These are phyloP conservation scores for Kuraishia floccosa DNA, from an alignment of 805 yeast species.

Conservation along the genomic window DNA sequence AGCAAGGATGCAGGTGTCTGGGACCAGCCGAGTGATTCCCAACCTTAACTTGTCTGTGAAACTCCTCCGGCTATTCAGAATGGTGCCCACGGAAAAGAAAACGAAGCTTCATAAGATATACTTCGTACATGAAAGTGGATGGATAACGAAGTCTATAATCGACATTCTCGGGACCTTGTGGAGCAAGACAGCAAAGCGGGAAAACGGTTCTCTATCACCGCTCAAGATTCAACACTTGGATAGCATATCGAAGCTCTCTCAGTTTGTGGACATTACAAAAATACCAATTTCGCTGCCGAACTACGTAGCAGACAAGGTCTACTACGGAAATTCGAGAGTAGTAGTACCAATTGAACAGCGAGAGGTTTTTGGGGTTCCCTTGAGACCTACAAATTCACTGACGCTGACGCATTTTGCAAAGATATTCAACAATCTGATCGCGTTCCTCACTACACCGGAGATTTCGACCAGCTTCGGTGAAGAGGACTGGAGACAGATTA, in stretches of 20 bases:
- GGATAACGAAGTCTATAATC: constrained; percentile 74
- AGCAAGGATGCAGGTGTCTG: not conserved
- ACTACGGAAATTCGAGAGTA: constrained; percentile 36
- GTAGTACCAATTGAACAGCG: constrained; percentile 32
- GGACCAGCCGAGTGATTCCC: too few relatives aligned
- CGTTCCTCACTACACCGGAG: constrained; percentile 15
- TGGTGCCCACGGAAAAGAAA: constrained; percentile 45
- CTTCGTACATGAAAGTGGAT: constrained; percentile 83
- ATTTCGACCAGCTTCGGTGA: constrained; percentile 10
- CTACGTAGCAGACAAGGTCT: constrained; percentile 43
- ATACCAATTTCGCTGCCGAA: constrained; percentile 68
- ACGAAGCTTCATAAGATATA: constrained; percentile 50
- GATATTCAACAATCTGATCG: constrained; percentile 20
- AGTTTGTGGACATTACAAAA: constrained; percentile 60
- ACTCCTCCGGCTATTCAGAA: constrained; percentile 30
- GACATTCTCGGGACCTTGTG: constrained; percentile 56
- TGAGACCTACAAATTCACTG: constrained; percentile 10
- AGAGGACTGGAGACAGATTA: constrained; percentile 17
- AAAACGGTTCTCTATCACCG: constrained; percentile 6
- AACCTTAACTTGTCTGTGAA: constrained; percentile 15
- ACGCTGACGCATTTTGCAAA: constrained; percentile 18
- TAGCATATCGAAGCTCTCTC: constrained; percentile 23
- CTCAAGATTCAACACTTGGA: constrained; percentile 19
- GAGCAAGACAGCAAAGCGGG: constrained; percentile 2
- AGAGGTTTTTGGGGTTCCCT: constrained; percentile 17